A percentile compares a stretch with the other conserved stretches of the same genome.
Evolutionary conservation across 257 asterid genomes (phyloP).

Genomic region (Haberlea rhodopensis): DNA sequence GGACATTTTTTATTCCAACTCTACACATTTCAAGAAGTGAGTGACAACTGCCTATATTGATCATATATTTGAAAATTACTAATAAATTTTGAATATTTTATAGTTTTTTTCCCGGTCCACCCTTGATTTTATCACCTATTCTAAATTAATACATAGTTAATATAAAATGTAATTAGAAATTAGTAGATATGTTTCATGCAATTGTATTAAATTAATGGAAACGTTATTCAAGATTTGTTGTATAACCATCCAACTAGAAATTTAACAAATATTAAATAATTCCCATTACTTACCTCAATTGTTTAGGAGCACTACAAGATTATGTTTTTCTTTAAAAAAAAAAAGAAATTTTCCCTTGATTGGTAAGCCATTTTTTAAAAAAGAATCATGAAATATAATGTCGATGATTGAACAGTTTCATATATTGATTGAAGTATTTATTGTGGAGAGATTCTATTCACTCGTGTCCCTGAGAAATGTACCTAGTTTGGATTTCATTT

Average conservation of each 20-base stretch:
- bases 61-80: neutral
- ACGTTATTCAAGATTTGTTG: neutral
- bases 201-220: too few relatives aligned
- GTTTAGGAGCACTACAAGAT: neutral
- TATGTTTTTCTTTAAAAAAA: too few relatives aligned
- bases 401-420: too few relatives aligned
- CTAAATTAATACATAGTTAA: too few relatives aligned
- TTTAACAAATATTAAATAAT: neutral
- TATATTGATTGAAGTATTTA: neutral
- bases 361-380: too few relatives aligned
- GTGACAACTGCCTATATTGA: neutral
- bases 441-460: neutral
- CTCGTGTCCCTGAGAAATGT: too few relatives aligned
- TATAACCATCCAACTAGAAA: neutral
- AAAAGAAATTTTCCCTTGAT: too few relatives aligned
- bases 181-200: too few relatives aligned
- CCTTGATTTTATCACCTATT: neutral
- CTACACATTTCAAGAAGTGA: neutral
- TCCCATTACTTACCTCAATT: neutral
- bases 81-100: too few relatives aligned
- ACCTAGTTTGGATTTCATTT: too few relatives aligned
- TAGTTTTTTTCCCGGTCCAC: neutral
- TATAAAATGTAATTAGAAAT: too few relatives aligned
- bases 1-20: neutral
- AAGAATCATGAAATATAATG: too few relatives aligned